These are phyloP conservation scores for Alternaria sp. DNA, from an alignment of 2,329 filamentous ascomycete species.

Conservation along the genomic window DNA sequence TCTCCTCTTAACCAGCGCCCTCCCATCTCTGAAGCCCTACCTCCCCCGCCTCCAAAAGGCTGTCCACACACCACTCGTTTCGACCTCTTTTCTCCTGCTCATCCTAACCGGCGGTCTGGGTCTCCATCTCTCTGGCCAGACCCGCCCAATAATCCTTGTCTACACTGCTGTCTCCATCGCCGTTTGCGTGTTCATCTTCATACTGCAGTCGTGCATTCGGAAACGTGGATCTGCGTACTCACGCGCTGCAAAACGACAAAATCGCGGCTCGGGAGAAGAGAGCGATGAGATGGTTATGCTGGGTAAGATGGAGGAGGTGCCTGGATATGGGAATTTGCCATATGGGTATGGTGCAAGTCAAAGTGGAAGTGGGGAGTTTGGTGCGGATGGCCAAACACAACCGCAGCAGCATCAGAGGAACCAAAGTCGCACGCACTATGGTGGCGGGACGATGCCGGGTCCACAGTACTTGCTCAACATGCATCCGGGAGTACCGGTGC, in stretches of 20 bases:
- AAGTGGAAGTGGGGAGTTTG: slow-evolving; percentile 16
- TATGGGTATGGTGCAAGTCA: slow-evolving; percentile 12
- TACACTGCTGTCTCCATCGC: slow-evolving; percentile 40
- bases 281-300: slow-evolving; percentile 36
- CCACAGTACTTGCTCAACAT: slow-evolving; percentile 50
- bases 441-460: slow-evolving; percentile 46
- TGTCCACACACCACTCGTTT: slow-evolving; percentile 56
- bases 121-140: slow-evolving; percentile 36
- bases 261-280: slow-evolving; percentile 25
- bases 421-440: slow-evolving; percentile 22
- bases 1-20: slow-evolving; percentile 34
- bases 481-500: slow-evolving; percentile 49
- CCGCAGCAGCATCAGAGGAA: slow-evolving; percentile 13
- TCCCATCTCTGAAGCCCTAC: slow-evolving; percentile 26
- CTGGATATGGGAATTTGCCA: background rate
- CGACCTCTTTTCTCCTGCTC: slow-evolving; percentile 35
- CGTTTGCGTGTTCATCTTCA: slow-evolving; percentile 31
- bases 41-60: slow-evolving; percentile 50
- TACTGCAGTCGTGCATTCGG: slow-evolving; percentile 35
- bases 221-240: slow-evolving; percentile 38
- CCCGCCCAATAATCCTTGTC: slow-evolving; percentile 34
- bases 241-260: slow-evolving; percentile 18
- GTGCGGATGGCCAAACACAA: slow-evolving; percentile 13
- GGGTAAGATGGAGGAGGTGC: slow-evolving; percentile 22
- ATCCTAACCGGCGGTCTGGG: slow-evolving; percentile 46